A percentile compares a stretch with the other conserved stretches of the same genome.
Evolutionary conservation across 495 filamentous ascomycete species (phyloP).

Genomic region (Tuber indicum): DNA sequence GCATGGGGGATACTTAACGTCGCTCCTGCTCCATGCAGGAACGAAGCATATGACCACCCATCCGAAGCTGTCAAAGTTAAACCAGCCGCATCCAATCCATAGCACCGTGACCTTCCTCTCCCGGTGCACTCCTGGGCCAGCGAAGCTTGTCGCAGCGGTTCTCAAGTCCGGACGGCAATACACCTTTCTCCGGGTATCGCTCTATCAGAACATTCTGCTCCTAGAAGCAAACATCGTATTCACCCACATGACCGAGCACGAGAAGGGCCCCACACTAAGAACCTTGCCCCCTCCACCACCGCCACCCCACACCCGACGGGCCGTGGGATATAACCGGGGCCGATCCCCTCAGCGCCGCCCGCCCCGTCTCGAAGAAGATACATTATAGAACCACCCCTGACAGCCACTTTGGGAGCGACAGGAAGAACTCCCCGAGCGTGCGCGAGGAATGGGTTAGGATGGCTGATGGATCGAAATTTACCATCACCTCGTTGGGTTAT

Average conservation of each 20-base stretch:
- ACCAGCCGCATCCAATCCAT: slow-evolving; percentile 57
- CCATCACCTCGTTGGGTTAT: slow-evolving; percentile 13
- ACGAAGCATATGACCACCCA: slow-evolving; percentile 52
- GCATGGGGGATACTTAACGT: slow-evolving; percentile 58
- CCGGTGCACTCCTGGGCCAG: slow-evolving; percentile 59
- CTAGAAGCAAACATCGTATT: slow-evolving; percentile 12
- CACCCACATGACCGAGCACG: neutral
- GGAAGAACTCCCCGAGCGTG: slow-evolving; percentile 8
- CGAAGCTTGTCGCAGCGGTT: slow-evolving; percentile 60
- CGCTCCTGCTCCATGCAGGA: slow-evolving; percentile 57
- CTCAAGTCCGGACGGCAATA: slow-evolving; percentile 66
- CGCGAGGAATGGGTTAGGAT: slow-evolving; percentile 38
- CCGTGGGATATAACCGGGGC: neutral
- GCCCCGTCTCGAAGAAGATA: slow-evolving; percentile 22
- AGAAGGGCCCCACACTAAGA: neutral
- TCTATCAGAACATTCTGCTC: slow-evolving; percentile 46
- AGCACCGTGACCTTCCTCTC: slow-evolving; percentile 67
- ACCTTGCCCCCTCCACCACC: neutral
- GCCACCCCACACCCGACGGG: neutral
- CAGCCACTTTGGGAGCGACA: slow-evolving; percentile 9
- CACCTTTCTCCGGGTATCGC: slow-evolving; percentile 62
- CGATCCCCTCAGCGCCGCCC: neutral
- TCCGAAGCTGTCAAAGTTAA: slow-evolving; percentile 41
- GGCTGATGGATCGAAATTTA: slow-evolving; percentile 17
- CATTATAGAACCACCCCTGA: slow-evolving; percentile 10